A percentile compares a stretch with the other conserved stretches of the same genome.
Conservation (phyloP, 164 flowering plant genomes). For the Buxus sempervirens region DNA sequence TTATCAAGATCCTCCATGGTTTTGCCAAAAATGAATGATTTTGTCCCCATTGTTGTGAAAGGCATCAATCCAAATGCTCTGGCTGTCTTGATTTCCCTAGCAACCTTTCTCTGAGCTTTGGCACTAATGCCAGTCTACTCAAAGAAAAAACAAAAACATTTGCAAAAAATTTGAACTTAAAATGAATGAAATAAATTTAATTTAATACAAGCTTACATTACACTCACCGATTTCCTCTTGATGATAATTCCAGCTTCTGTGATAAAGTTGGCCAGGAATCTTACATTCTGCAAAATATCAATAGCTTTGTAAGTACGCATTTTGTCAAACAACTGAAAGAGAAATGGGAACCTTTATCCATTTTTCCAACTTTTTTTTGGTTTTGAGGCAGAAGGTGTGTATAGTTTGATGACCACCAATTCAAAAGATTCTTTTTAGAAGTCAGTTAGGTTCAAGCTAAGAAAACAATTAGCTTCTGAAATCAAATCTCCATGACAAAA, state of each 20-base stretch:
- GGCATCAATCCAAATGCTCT: slow-evolving; percentile 93
- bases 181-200: too few species aligned
- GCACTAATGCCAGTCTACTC: slow-evolving; percentile 81
- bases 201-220: background rate
- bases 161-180: background rate
- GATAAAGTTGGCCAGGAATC: slow-evolving; percentile 83
- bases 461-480: too few species aligned
- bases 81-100: slow-evolving; percentile 92
- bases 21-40: slow-evolving; percentile 54
- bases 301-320: background rate
- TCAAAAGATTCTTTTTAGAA: too few species aligned
- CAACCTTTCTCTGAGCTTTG: slow-evolving; percentile 92
- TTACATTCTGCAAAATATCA: slow-evolving; percentile 61
- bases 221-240: slow-evolving; percentile 72
- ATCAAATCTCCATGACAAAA: too few species aligned
- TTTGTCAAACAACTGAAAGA: background rate
- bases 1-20: slow-evolving; percentile 52
- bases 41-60: slow-evolving; percentile 92
- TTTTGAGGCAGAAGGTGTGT: too few species aligned
- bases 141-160: background rate
- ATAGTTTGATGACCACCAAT: too few species aligned
- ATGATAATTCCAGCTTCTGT: slow-evolving; percentile 85
- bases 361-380: too few species aligned
- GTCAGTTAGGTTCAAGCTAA: too few species aligned
- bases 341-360: too few species aligned